Conservation (phyloP, 2,329 filamentous ascomycete genomes). For the Teratosphaeria gauchensis region DNA sequence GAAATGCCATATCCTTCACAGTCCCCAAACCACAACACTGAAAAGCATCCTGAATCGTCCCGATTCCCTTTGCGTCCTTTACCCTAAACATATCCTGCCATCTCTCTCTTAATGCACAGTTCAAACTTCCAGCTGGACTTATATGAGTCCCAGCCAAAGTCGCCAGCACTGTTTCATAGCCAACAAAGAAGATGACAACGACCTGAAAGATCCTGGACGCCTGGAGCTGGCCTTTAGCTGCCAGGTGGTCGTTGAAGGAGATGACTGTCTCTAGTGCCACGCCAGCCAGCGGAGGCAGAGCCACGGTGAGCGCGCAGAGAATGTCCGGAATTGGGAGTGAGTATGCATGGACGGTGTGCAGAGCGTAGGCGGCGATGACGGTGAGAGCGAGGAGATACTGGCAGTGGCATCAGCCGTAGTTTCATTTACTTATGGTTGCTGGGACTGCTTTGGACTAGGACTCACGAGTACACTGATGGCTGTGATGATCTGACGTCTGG, state of each 20-base stretch:
- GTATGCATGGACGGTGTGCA: slow-evolving; percentile 23
- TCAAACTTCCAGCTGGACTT: slow-evolving; percentile 27
- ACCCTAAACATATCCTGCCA: slow-evolving; percentile 48
- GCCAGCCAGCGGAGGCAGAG: slow-evolving; percentile 34
- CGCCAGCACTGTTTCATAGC: slow-evolving; percentile 32
- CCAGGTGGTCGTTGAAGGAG: slow-evolving; percentile 24
- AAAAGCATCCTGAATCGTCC: slow-evolving; percentile 54
- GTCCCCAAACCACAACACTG: slow-evolving; percentile 57
- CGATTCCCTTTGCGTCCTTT: slow-evolving; percentile 44
- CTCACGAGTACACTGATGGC: slow-evolving; percentile 8
- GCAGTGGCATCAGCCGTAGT: background rate
- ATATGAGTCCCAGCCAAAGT: slow-evolving; percentile 37
- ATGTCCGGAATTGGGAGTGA: slow-evolving; percentile 34
- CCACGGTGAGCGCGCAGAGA: slow-evolving; percentile 32
- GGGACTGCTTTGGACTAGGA: background rate
- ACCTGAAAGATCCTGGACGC: slow-evolving; percentile 25
- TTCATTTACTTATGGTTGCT: background rate
- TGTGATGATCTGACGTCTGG: slow-evolving; percentile 7
- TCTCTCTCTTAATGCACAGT: slow-evolving; percentile 46
- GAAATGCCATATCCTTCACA: slow-evolving; percentile 52
- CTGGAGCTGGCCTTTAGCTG: slow-evolving; percentile 12
- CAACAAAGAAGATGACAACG: slow-evolving; percentile 30
- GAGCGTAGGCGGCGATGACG: slow-evolving; percentile 29
- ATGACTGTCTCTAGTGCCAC: slow-evolving; percentile 32
- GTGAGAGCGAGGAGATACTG: slow-evolving; percentile 35